Evolutionary conservation across 2,329 filamentous ascomycete species (phyloP), one percentile per base, ranked within the genome.

Genomic region (Phialemoniopsis sp.): DNA sequence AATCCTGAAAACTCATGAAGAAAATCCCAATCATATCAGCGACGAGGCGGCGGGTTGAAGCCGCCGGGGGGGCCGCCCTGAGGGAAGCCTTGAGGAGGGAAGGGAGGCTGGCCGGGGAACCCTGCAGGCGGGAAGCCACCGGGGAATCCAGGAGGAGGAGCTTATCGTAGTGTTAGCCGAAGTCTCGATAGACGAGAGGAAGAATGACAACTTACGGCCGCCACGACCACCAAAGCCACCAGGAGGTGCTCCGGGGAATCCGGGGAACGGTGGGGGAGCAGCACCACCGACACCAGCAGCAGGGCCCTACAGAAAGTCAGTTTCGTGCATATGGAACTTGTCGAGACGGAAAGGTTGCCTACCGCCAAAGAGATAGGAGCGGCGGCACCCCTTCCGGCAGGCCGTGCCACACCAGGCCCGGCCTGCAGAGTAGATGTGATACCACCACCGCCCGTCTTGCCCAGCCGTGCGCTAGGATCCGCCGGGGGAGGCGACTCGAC

Each of bases 401-500:
- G 89, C 59, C 89, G 85, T 48, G 89, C 85, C 50, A 97, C 89
- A 55, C 93, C 93, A 47, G 90, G 87, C 36, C 93, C 93, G 51
- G 89, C 80, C 45, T 84, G 76, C 51, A 96, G 73, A 29, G 85
- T 80, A 38, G 85, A 80, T 32, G 85, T 70, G 29, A 78, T 73
- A 42, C 83, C 85, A 44, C 82, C 79, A 26, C 85, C 75, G 21
- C 80, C 80, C 49, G 77, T 80, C 63, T 86, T 85, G 57, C 90
- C 93, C 46, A 98, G 78, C 65, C 93, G 80, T 36, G 91, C 82
- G 53, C 89, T 88, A 39, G 93, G 91, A 57, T 98, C 93, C 55
- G 90, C 88, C 9, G 94, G 91, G 34, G 93, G 93, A 40, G 93
- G 91, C 42, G 91, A 94, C 59, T 98, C 94, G 47, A 96, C 90